These are phyloP conservation scores for Perkinsus olseni DNA, from an alignment of 169 alveolate genomes.

Conservation along the genomic window DNA sequence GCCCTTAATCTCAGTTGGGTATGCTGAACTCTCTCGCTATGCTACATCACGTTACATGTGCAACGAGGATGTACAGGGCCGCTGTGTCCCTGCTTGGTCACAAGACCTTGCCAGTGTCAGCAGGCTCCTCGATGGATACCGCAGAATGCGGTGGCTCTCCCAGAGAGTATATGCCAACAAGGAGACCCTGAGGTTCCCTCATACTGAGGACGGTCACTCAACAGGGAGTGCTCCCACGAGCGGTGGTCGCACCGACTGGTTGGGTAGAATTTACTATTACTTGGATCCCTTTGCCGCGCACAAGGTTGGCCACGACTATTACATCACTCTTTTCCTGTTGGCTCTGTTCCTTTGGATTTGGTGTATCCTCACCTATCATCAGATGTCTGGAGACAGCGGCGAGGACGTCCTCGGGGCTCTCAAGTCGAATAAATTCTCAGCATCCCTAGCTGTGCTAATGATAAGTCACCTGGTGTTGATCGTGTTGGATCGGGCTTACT, in stretches of 20 bases:
- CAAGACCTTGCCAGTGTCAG: neutral
- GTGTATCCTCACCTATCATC: neutral
- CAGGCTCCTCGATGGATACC: neutral
- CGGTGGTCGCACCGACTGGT: neutral
- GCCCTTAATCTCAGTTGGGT: neutral
- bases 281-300: neutral
- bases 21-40: neutral
- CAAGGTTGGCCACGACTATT: neutral
- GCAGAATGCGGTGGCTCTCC: neutral
- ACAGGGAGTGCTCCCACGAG: neutral
- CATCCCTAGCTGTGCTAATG: neutral
- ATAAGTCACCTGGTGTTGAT: neutral
- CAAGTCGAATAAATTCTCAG: neutral
- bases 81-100: neutral
- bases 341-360: neutral
- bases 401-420: neutral
- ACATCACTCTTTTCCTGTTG: neutral
- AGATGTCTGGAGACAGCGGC: neutral
- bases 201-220: neutral
- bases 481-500: neutral
- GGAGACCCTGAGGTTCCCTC: neutral
- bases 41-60: neutral
- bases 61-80: neutral
- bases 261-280: neutral
- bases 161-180: neutral